Evolutionary conservation across 2,329 filamentous ascomycete genomes (phyloP).

Genomic region (Decorospora gaudefroyi): DNA sequence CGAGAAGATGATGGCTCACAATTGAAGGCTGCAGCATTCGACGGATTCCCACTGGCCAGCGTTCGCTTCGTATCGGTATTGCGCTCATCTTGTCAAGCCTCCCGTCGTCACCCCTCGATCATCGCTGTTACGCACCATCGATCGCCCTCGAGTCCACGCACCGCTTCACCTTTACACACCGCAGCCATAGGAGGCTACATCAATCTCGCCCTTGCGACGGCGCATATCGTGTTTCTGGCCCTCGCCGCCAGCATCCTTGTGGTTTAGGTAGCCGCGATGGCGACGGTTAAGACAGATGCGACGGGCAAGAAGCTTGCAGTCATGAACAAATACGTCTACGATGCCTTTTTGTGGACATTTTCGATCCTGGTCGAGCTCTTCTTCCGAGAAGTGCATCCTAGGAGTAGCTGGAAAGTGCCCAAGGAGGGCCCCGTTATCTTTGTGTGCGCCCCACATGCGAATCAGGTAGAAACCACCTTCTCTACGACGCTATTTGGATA

Average conservation of each 20-base stretch:
- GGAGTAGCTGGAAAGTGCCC: conserved; percentile 93
- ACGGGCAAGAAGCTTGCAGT: conserved; percentile 48
- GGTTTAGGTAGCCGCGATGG: conserved; percentile 18
- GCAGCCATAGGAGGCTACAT: conserved; percentile 12
- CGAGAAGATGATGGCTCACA: too few relatives aligned
- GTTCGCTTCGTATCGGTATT: conserved; percentile 13
- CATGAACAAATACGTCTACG: conserved; percentile 76
- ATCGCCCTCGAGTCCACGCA: conserved; percentile 13
- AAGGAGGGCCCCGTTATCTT: conserved; percentile 87
- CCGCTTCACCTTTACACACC: conserved; percentile 5
- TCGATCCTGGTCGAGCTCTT: conserved; percentile 91
- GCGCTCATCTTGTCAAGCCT: too few relatives aligned
- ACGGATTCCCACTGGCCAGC: too few relatives aligned
- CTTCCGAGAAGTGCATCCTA: conserved; percentile 95
- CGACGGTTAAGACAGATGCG: conserved; percentile 18
- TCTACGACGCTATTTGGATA: neutral
- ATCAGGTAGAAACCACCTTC: conserved; percentile 59
- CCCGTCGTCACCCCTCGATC: conserved; percentile 22
- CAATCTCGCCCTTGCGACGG: neutral
- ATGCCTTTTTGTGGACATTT: conserved; percentile 75
- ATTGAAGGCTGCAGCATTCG: too few relatives aligned
- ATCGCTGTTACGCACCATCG: too few relatives aligned
- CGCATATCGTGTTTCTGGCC: neutral
- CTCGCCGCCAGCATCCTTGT: neutral
- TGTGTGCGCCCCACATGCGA: conserved; percentile 94